phyloP scores from a whole-genome alignment of 495 filamentous ascomycete genomes.

The Aspergillus panamensis region DNA sequence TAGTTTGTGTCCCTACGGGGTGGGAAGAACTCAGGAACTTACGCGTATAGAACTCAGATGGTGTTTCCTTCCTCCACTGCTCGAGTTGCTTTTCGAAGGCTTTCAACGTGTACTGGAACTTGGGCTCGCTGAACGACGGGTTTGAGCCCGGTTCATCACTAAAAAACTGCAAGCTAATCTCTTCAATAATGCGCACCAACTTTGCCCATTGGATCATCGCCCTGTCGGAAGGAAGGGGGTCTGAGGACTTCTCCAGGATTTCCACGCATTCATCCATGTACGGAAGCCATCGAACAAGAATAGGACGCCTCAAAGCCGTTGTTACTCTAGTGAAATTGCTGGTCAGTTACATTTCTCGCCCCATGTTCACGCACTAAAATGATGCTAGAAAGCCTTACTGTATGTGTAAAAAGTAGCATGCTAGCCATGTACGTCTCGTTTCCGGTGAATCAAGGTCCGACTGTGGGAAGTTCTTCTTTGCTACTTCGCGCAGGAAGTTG shows the following conservation, averaged over 20 bases:
- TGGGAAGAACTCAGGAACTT: conserved; percentile 1
- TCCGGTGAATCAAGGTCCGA: conserved; percentile 67
- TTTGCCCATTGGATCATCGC: conserved; percentile 71
- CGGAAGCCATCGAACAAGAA: conserved; percentile 73
- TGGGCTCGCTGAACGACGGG: conserved; percentile 67
- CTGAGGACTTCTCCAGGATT: conserved; percentile 65
- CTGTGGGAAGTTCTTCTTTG: conserved; percentile 41
- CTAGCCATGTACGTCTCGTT: conserved; percentile 71
- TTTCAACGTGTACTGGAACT: conserved; percentile 69
- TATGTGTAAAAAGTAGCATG: conserved; percentile 72
- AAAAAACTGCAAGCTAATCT: conserved; percentile 69
- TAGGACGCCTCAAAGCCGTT: conserved; percentile 76
- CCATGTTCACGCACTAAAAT: not conserved
- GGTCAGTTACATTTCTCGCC: conserved; percentile 36
- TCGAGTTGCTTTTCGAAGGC: conserved; percentile 73
- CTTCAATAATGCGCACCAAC: conserved; percentile 76
- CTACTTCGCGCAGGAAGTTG: conserved; percentile 30
- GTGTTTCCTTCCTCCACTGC: conserved; percentile 57
- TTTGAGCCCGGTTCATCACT: conserved; percentile 67
- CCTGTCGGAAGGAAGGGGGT: conserved; percentile 69
- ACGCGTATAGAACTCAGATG: conserved; percentile 41
- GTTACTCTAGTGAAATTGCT: conserved; percentile 61
- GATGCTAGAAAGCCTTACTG: conserved; percentile 36
- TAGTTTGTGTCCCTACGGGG: conserved; percentile 1
- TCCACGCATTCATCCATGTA: conserved; percentile 86